These are phyloP conservation scores for Cucurbita argyrosperma DNA, from an alignment of 306 rosid genomes.

Conservation along the genomic window DNA sequence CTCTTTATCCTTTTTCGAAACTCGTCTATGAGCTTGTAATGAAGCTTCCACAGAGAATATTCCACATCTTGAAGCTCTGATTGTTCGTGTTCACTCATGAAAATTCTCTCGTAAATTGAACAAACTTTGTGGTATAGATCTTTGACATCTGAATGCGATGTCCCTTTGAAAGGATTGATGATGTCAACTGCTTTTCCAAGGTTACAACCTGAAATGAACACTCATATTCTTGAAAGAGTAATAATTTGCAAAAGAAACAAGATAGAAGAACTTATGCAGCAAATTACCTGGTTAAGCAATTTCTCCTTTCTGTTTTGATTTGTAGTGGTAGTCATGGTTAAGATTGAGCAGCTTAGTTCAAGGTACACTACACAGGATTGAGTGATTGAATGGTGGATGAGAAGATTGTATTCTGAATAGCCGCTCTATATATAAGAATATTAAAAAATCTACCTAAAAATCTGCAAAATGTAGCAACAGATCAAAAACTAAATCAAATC, in stretches of 20 bases:
- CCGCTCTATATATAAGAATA: too few relatives aligned
- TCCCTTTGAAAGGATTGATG: conserved; percentile 57
- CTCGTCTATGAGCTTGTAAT: conserved; percentile 86
- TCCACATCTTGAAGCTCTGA: conserved; percentile 80
- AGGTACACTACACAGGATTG: too few relatives aligned
- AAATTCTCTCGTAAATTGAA: conserved; percentile 45
- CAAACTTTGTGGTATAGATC: conserved; percentile 54
- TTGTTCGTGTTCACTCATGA: conserved; percentile 25
- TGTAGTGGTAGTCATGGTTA: neutral
- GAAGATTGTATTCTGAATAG: too few relatives aligned
- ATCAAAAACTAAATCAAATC: too few relatives aligned
- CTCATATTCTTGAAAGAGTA: neutral
- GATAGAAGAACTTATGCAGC: neutral
- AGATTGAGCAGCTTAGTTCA: too few relatives aligned
- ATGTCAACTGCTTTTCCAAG: conserved; percentile 55
- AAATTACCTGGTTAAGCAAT: neutral
- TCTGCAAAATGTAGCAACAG: too few relatives aligned
- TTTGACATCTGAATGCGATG: conserved; percentile 44
- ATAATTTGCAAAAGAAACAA: neutral
- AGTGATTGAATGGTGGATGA: too few relatives aligned
- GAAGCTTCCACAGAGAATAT: conserved; percentile 88
- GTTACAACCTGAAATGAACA: conserved; percentile 35
- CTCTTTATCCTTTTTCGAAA: conserved; percentile 69
- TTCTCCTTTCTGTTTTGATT: conserved; percentile 1
- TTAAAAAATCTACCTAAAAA: too few relatives aligned